Percentiles rank a stretch among this genome's conserved stretches.
Conservation (phyloP, 2,329 filamentous ascomycete genomes). For the Annulohypoxylon truncatum region DNA sequence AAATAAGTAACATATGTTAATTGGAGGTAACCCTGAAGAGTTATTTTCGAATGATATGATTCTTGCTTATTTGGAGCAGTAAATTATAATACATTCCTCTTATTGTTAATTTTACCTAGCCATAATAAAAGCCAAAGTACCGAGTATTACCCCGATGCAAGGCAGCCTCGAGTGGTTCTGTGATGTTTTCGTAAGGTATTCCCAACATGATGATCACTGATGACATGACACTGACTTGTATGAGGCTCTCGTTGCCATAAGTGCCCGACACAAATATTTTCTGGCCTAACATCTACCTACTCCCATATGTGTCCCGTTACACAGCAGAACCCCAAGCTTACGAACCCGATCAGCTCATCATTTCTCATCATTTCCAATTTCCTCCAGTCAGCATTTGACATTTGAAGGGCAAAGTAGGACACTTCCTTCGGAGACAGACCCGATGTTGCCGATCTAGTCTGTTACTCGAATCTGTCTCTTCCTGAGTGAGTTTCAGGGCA, state of each 20-base stretch:
- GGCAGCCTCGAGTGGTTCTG: background rate
- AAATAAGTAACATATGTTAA: background rate
- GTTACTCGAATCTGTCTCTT: background rate
- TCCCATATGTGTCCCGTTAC: constrained; percentile 2
- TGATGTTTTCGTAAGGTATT: background rate
- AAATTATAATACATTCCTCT: background rate
- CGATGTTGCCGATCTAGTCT: background rate
- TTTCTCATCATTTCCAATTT: background rate
- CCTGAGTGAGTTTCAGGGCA: background rate
- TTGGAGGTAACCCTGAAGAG: background rate
- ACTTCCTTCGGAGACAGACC: background rate
- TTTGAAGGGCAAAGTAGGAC: background rate
- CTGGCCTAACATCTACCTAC: background rate
- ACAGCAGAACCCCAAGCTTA: background rate
- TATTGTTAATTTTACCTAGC: background rate
- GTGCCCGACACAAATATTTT: background rate
- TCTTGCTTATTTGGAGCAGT: background rate
- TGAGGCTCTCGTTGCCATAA: background rate
- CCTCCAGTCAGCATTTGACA: background rate
- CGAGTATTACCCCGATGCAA: background rate
- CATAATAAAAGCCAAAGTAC: background rate
- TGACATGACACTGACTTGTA: background rate
- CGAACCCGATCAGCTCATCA: background rate
- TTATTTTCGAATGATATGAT: background rate
- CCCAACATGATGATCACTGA: background rate